Evolutionary conservation across 2,329 filamentous ascomycete species (phyloP).

Genomic region (Rhynchosporium graminicola): DNA sequence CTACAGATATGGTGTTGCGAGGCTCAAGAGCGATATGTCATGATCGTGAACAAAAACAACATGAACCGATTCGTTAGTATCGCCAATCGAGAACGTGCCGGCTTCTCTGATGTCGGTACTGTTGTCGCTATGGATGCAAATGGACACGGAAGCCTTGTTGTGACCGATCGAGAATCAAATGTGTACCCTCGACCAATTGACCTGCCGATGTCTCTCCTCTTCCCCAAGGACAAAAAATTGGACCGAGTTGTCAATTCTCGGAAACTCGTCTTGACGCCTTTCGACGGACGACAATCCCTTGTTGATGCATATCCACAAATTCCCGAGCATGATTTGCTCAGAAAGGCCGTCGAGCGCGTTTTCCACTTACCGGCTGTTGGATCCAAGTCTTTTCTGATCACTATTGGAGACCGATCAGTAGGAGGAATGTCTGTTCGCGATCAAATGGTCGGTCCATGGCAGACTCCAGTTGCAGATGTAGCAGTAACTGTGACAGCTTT

Average conservation of each 20-base stretch:
- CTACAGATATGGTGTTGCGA: constrained; percentile 98
- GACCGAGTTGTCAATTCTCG: constrained; percentile 72
- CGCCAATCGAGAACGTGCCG: constrained; percentile 80
- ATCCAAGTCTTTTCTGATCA: constrained; percentile 97
- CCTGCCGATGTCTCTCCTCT: constrained; percentile 83
- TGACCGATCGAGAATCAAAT: constrained; percentile 78
- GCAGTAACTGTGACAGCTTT: constrained; percentile 88
- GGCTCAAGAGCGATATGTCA: constrained; percentile 92
- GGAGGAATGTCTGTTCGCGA: constrained; percentile 86
- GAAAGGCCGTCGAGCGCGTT: constrained; percentile 75
- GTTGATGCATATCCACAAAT: constrained; percentile 51
- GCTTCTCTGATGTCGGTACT: constrained; percentile 86
- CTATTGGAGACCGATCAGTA: constrained; percentile 90
- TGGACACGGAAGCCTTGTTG: constrained; percentile 71
- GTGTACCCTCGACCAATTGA: constrained; percentile 80
- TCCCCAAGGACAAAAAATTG: constrained; percentile 84
- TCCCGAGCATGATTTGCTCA: constrained; percentile 46
- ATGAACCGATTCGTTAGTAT: constrained; percentile 75
- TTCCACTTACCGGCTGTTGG: constrained; percentile 85
- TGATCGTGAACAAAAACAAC: constrained; percentile 79
- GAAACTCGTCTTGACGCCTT: constrained; percentile 65
- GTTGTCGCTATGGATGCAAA: constrained; percentile 63
- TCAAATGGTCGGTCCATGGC: constrained; percentile 97
- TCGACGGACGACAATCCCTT: constrained; percentile 69
- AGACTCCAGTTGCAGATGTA: constrained; percentile 89